These are phyloP conservation scores for Axilococcus clingmanii DNA, from an alignment of 139 green algal species.

Conservation along the genomic window DNA sequence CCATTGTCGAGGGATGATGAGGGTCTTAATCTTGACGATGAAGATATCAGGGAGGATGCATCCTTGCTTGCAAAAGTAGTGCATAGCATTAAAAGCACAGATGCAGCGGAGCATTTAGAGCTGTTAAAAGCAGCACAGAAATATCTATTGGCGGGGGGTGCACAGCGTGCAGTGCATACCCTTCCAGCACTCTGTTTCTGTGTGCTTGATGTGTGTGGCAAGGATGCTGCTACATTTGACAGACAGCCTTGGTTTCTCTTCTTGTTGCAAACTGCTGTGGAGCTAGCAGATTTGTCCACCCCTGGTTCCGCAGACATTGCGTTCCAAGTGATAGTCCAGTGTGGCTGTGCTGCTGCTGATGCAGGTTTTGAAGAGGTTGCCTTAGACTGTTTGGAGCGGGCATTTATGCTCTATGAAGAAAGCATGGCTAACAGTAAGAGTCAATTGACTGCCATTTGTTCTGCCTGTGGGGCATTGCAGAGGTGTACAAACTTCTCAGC, in stretches of 20 bases:
- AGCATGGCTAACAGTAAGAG: conserved; percentile 63
- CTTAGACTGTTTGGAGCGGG: conserved; percentile 91
- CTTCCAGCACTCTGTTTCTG: conserved; percentile 1
- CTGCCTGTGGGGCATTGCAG: conserved; percentile 79
- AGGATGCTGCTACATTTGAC: neutral
- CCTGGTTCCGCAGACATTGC: conserved; percentile 42
- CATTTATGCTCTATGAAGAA: conserved; percentile 89
- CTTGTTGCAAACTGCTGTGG: conserved; percentile 12
- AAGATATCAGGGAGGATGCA: conserved; percentile 84
- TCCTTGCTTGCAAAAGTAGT: conserved; percentile 79
- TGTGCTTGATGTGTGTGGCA: neutral
- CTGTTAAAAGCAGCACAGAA: conserved; percentile 53
- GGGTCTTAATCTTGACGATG: conserved; percentile 49
- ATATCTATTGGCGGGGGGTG: conserved; percentile 25
- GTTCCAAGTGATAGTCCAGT: conserved; percentile 65
- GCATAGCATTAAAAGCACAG: conserved; percentile 52
- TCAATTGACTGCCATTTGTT: conserved; percentile 61
- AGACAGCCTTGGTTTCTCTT: conserved; percentile 32
- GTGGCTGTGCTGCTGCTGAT: conserved; percentile 30
- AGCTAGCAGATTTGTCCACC: conserved; percentile 35
- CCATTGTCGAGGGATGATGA: conserved; percentile 52
- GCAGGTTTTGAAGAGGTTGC: conserved; percentile 67
- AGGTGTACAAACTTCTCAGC: conserved; percentile 56
- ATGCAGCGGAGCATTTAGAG: conserved; percentile 49
- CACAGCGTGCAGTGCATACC: neutral